Percentiles rank a stretch among this genome's conserved stretches.
Evolutionary conservation across 345 rosid genomes (phyloP).

Genomic region (Eucalyptus dawsonii): DNA sequence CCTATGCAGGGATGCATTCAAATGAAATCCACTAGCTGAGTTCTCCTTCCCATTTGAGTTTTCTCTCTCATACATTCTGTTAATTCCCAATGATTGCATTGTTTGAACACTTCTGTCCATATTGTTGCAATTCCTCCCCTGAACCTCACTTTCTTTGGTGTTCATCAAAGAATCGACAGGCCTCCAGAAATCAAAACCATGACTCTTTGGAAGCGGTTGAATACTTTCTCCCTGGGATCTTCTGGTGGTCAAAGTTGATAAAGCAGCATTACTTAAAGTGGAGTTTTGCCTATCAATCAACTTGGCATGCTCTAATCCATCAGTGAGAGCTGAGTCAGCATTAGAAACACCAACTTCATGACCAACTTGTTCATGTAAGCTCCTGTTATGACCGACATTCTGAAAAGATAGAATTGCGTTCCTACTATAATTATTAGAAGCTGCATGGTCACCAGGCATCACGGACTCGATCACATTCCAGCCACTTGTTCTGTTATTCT

Average conservation of each 20-base stretch:
- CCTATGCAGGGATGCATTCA: slow-evolving; percentile 11
- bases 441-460: neutral
- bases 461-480: slow-evolving; percentile 29
- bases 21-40: slow-evolving; percentile 11
- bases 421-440: slow-evolving; percentile 8
- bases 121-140: neutral
- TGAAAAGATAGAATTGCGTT: slow-evolving; percentile 12
- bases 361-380: neutral
- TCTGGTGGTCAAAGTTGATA: neutral
- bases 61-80: neutral
- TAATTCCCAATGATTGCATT: neutral
- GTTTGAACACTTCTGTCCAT: neutral
- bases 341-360: slow-evolving; percentile 20
- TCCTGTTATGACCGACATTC: slow-evolving; percentile 3
- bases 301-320: neutral
- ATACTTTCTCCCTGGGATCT: neutral
- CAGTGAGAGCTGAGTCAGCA: slow-evolving; percentile 19
- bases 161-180: neutral
- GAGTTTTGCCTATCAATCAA: neutral
- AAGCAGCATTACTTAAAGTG: neutral
- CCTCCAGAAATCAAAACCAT: neutral
- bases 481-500: slow-evolving; percentile 17
- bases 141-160: neutral
- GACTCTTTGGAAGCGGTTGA: neutral
- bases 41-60: neutral